Percentiles rank a stretch among this genome's conserved stretches.
Evolutionary conservation across 345 rosid species (phyloP).

Genomic region (Trapa bicornis): DNA sequence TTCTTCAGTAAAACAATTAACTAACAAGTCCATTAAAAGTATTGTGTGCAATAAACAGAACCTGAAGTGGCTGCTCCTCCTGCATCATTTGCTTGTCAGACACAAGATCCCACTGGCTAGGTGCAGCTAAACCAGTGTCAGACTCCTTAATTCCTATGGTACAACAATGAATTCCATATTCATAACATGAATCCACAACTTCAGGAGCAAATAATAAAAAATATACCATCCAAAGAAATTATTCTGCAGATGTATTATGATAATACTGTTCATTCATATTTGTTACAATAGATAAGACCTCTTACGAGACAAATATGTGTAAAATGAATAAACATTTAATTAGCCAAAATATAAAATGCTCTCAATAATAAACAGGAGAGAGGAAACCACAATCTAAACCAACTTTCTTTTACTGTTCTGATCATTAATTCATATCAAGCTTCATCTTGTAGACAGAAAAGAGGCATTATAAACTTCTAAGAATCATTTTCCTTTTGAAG

Average conservation of each 20-base stretch:
- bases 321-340: not conserved
- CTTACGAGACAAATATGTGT: not conserved
- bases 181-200: not conserved
- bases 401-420: not conserved
- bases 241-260: too few relatives aligned
- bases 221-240: too few relatives aligned
- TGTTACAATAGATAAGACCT: not conserved
- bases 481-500: not conserved
- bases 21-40: not conserved
- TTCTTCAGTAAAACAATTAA: not conserved
- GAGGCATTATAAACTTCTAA: not conserved
- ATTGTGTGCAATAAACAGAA: not conserved
- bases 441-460: not conserved
- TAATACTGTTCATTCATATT: too few relatives aligned
- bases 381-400: not conserved
- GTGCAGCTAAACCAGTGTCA: constrained; percentile 92
- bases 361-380: not conserved
- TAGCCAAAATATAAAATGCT: not conserved
- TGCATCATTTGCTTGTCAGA: constrained; percentile 99
- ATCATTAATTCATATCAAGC: too few relatives aligned
- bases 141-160: constrained; percentile 84
- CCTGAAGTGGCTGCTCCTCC: constrained; percentile 96
- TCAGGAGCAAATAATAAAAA: not conserved
- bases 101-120: constrained; percentile 99
- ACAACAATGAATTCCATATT: not conserved